phyloP scores from a whole-genome alignment of 2,329 filamentous ascomycete genomes.

The Setomelanomma holmii region DNA sequence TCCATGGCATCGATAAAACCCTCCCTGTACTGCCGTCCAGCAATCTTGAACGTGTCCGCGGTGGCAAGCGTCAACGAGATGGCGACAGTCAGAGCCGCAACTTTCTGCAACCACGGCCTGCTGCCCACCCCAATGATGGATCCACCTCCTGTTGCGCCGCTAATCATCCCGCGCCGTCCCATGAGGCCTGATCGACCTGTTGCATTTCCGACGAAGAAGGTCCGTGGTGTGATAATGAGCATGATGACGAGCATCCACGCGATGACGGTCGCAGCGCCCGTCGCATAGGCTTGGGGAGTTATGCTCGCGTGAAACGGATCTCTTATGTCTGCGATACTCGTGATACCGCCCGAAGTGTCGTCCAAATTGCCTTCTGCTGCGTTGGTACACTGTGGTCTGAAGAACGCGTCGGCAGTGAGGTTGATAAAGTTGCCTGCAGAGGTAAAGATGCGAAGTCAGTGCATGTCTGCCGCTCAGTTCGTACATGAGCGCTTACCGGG shows the following conservation, averaged over 20 bases:
- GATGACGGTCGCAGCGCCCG: conserved; percentile 88
- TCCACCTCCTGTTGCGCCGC: conserved; percentile 67
- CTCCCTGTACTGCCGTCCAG: conserved; percentile 78
- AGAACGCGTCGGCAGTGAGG: conserved; percentile 66
- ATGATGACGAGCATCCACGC: conserved; percentile 93
- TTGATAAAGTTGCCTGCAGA: conserved; percentile 63
- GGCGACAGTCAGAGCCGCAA: conserved; percentile 68
- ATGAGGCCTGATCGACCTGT: conserved; percentile 73
- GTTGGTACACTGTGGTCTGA: conserved; percentile 64
- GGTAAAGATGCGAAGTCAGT: too few relatives aligned
- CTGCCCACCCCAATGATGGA: conserved; percentile 85
- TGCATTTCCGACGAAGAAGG: conserved; percentile 82
- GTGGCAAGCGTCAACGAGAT: conserved; percentile 94
- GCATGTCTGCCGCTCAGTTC: too few relatives aligned
- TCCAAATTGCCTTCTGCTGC: conserved; percentile 46
- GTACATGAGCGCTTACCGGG: too few relatives aligned
- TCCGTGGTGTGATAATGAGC: conserved; percentile 92
- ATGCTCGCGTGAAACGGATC: conserved; percentile 95
- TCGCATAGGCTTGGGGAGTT: conserved; percentile 90
- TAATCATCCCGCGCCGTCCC: conserved; percentile 83
- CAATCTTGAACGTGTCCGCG: conserved; percentile 86
- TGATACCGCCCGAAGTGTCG: conserved; percentile 46
- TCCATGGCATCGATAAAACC: conserved; percentile 81
- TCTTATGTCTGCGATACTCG: conserved; percentile 69
- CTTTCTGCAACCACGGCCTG: conserved; percentile 87